Evolutionary conservation across 306 rosid species (phyloP), one percentile per base, ranked within the genome.

Genomic region (Trifolium subterraneum): DNA sequence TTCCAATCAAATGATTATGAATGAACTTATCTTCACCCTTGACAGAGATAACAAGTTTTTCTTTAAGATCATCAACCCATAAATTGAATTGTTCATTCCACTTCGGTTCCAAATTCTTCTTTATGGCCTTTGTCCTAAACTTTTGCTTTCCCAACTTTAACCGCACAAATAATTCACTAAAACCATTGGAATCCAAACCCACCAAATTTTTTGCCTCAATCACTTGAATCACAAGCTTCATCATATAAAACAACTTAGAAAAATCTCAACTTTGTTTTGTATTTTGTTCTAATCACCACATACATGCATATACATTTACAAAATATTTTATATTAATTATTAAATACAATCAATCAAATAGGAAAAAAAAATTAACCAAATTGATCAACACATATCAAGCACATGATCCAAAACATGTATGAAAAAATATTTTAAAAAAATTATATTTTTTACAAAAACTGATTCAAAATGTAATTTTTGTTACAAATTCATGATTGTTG

Each of bases 81-180:
- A 94, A 88, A 29, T 77, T 11, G 20, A 91, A 94, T 64, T 94
- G 91, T 82, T 94, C 94, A 7, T 88, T 90, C 98, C 98, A 93
- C n/a, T 50, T 78, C 2, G 98, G 97, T 47, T 86, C 78, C 78
- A 82, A 50, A 70, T 79, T 79, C 84, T 90, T 90, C 92, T 87
- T 93, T 31, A 93, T 82, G 79, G 84, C 96, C 81, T 83, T 88
- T 70, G 96, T 91, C 80, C 68, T 88, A 66, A 67, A 82, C 86
- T 54, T 93, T 73, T 93, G 98, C 85, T 83, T 89, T 52, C 97
- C 98, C 71, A 91, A 74, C 82, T 88, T 87, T 72, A 91, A 51
- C 84, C 88, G 78, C 75, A 91, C 98, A 79, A 89, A 93, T 23
- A 93, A 83, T 79, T 91, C 94, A 80, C 84, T 78, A 4, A 81